Base-by-base conservation (phyloP, 2,329 filamentous ascomycete species). In the Curvularia sp. region DNA sequence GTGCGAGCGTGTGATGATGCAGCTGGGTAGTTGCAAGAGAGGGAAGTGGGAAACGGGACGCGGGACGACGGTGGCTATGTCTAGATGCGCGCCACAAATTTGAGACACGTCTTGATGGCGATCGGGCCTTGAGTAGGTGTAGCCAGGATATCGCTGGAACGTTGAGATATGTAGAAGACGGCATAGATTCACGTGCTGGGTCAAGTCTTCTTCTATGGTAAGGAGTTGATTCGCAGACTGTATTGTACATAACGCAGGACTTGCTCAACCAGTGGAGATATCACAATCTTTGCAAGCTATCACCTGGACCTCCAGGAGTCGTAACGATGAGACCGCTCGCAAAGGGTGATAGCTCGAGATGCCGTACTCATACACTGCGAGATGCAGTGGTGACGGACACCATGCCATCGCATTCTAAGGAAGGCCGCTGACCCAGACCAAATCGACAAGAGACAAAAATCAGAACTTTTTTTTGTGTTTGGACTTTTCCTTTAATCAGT, bases 61-160 rank as follows among this genome's bases (percentile, higher is more conserved):
- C 46, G 46, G 30, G 46, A 22, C 30, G 30, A 24, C 22, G n/a
- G 46, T 49, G 46, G 44, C 31, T 49, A 31, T 38, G 31, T 38
- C 20, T 49, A 38, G 46, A 26, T 10, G 46, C 26, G 18, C 46
- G 30, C 30, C 30, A 47, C 44, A 47, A 15, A 15, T 12, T 5
- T 33, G 28, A 31, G 26, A 46, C 43, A 33, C 30, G 26, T 22
- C 26, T 33, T 47, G 44, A 33, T 18, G n/a, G 28, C 43, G 26
- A 46, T 43, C 22, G 41, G 10, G 41, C 26, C 41, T 22, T 15
- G 24, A 22, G 39, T 42, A 24, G 12, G 18, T 15, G 24, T 26
- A 15, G 22, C 22, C 41, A 43, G 24, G 22, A 15, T 26, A 43
- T 43, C 20, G 24, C 20, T 24, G 22, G 24, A 26, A 26, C 26